Conservation (phyloP, 2,329 filamentous ascomycete species). For the Fusarium xyrophilum region DNA sequence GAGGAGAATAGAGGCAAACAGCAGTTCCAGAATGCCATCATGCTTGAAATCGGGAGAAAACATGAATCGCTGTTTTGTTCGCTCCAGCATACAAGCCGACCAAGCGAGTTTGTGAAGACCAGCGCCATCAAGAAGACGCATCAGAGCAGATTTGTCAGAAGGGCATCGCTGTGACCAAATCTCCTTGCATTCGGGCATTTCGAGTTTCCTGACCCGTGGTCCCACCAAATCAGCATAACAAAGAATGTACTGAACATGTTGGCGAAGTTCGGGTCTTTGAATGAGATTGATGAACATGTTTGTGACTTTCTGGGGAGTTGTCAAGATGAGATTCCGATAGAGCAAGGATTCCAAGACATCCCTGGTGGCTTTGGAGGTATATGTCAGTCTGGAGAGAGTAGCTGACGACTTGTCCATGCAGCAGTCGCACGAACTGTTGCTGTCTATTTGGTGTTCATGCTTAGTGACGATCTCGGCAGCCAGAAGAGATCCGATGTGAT, state of each 20-base stretch:
- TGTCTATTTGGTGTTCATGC: not conserved
- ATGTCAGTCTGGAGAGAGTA: constrained; percentile 14
- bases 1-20: constrained; percentile 23
- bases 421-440: not conserved
- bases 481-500: constrained; percentile 12
- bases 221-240: constrained; percentile 2
- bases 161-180: constrained; percentile 8
- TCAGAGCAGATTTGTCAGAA: constrained; percentile 11
- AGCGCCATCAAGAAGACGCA: not conserved
- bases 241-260: constrained; percentile 13
- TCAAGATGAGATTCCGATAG: constrained; percentile 24
- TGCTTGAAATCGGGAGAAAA: constrained; percentile 27
- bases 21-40: constrained; percentile 22
- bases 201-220: not conserved
- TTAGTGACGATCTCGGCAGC: not conserved
- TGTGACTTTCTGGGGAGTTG: constrained; percentile 3
- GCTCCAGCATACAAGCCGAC: constrained; percentile 17
- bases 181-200: constrained; percentile 1
- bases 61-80: constrained; percentile 14
- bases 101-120: constrained; percentile 17
- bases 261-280: constrained; percentile 19
- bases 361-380: constrained; percentile 20
- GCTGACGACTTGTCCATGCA: not conserved
- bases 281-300: constrained; percentile 22
- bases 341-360: constrained; percentile 26